A percentile compares a stretch with the other conserved stretches of the same genome.
Conservation (phyloP, 129 eudicot genomes). For the Apium graveolens region DNA sequence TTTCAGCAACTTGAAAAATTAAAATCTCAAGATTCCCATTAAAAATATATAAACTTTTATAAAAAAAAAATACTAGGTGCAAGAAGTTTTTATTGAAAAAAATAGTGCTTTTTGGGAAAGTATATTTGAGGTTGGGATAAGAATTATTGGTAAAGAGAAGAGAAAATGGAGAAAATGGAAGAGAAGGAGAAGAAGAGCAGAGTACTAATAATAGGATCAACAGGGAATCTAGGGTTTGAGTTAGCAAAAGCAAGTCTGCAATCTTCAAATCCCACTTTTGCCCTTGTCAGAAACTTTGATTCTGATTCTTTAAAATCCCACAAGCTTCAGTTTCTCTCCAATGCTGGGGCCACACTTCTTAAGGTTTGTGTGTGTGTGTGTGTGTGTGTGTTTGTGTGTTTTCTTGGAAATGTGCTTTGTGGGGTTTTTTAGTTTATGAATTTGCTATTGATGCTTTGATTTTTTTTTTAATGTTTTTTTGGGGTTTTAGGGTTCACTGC, state of each 20-base stretch:
- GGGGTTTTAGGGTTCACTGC: conserved; percentile 65
- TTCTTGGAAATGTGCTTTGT: background rate
- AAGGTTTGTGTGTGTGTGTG: conserved; percentile 23
- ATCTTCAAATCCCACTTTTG: conserved; percentile 66
- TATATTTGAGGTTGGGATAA: too few relatives aligned
- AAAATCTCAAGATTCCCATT: background rate
- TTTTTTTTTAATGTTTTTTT: background rate
- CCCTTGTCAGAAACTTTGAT: conserved; percentile 50
- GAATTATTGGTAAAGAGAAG: too few relatives aligned
- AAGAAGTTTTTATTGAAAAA: too few relatives aligned
- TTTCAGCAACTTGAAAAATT: too few relatives aligned
- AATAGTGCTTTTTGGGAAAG: too few relatives aligned
- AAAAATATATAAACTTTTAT: background rate
- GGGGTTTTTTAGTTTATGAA: background rate
- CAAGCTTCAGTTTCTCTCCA: conserved; percentile 47
- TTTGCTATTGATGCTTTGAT: background rate
- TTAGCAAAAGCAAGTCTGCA: conserved; percentile 63
- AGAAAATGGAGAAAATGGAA: background rate
- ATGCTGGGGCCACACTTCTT: conserved; percentile 51
- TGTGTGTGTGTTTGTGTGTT: background rate
- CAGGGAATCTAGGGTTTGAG: conserved; percentile 76
- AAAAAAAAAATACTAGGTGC: too few relatives aligned
- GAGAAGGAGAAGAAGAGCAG: conserved; percentile 26
- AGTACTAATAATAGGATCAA: conserved; percentile 63
- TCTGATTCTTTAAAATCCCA: conserved; percentile 45